Evolutionary conservation across 257 asterid species (phyloP).

Genomic region (Misopates orontium): DNA sequence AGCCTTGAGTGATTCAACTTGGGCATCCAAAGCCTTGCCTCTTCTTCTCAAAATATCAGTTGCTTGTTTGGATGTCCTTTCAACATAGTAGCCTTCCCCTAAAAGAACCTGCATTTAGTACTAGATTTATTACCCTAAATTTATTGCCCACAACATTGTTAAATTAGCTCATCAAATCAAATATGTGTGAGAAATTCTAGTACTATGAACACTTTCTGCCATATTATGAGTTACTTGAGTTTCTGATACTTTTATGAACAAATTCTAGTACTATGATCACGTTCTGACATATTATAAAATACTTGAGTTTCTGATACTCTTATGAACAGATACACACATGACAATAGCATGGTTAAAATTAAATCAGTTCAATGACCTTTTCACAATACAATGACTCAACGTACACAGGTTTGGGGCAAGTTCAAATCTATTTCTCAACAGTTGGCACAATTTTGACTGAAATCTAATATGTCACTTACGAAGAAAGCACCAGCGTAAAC

Average conservation of each 20-base stretch:
- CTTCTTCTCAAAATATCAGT: slow-evolving; percentile 77
- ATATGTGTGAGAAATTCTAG: neutral
- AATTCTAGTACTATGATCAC: neutral
- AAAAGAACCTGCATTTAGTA: slow-evolving; percentile 63
- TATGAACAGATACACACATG: slow-evolving; percentile 14
- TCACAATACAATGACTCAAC: neutral
- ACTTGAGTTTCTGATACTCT: slow-evolving; percentile 1
- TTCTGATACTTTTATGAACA: slow-evolving; percentile 6
- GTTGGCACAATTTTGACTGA: neutral
- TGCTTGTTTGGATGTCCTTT: slow-evolving; percentile 88
- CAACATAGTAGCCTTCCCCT: slow-evolving; percentile 85
- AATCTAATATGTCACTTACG: neutral
- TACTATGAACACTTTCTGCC: slow-evolving; percentile 5
- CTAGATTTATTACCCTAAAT: neutral
- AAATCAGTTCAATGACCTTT: slow-evolving; percentile 1
- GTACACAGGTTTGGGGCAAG: neutral
- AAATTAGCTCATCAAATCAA: neutral
- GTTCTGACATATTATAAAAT: neutral
- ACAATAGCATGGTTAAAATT: slow-evolving; percentile 4
- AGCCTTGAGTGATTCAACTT: slow-evolving; percentile 73
- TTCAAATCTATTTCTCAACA: no score
- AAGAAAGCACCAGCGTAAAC: neutral
- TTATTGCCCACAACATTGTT: neutral
- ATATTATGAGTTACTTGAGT: neutral
- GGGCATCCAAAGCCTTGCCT: slow-evolving; percentile 61